Evolutionary conservation across 495 filamentous ascomycete genomes (phyloP), one percentile per base, ranked within the genome.

Genomic region (Lasiosphaeriaceae sp.): DNA sequence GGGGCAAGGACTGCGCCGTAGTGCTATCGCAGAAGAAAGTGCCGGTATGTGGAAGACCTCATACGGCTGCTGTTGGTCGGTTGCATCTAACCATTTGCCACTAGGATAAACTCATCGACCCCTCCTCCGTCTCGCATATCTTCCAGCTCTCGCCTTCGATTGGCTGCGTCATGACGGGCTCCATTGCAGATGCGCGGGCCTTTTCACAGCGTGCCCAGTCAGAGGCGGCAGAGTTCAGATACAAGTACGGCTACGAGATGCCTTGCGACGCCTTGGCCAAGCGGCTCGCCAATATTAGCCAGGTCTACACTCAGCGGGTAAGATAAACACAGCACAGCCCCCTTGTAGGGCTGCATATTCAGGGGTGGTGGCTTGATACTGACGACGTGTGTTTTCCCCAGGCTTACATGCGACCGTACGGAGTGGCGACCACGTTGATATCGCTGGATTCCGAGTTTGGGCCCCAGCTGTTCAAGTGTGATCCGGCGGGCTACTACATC

Each of bases 181-280:
- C 94, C 55, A 97, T 97, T 72, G 94, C 94, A 60, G 94, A 98
- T 81, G 94, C 94, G 44, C 80, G 95, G 57, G 94, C 94, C 41
- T 92, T 86, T 56, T 90, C 96, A 45, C 87, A 89, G 73, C 87
- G 94, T 63, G 94, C 94, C 61, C 86, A 92, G 78, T 89, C 88
- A 54, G 94, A 98, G 77, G 95, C 94, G 58, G 95, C 93, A 47
- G 91, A 97, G 62, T 98, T 98, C 79, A 84, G 86, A 73, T 97
- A 98, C 83, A 97, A 97, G 73, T 96, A 83, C 69, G 94, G 94
- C 70, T 98, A 98, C 74, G 94, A 98, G 80, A 98, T 98, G 95
- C 94, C 94, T 54, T 96, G 90, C 73, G 94, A 98, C 75, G 95
- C 89, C 46, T 74, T 98, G 67, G 89, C 93, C 56, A 98, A 98